Evolutionary conservation across 345 rosid species (phyloP), one percentile per base, ranked within the genome.

Genomic region (Excoecaria agallocha): DNA sequence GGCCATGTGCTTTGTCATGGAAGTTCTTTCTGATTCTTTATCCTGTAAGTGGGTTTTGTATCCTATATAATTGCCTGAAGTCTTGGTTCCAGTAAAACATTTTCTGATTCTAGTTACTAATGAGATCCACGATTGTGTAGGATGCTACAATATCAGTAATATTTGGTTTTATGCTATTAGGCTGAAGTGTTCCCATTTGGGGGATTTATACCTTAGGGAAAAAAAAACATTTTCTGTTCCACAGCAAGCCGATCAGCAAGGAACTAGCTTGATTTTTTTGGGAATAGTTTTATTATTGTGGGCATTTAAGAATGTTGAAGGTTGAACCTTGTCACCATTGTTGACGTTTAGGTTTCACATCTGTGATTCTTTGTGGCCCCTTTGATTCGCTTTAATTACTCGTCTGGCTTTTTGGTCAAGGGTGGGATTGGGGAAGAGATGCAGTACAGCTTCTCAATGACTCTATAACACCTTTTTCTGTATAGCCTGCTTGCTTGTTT

Each of bases 1-100:
- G 2, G 64, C 81, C 45, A 60, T 86, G 46, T 94, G 89, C 86
- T 89, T 91, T 78, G 4, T 82, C 80, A 94, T 94, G 96, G 96
- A 90, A 84, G 70, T 87, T 78, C 76, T 91, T 77, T 86, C 96
- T 57, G 79, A 79, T 77, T 19, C 74, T 73, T 90, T 91, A 17
- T 73, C 88, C 12, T 93, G 97, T 91, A 70, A 83, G 91, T 77
- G 20, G 56, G 60, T 80, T 48, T 54, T 61, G 74, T 71, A 19
- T 52, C 49, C 65, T 48, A 22, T 20, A 24, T 77, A n/a, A 54
- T 25, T 41, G 37, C 54, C 10, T 43, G 48, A 43, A 43, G 48
- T 43, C 48, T 43, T 43, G 10, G 8, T 41, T 41, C 6, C 45
- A 4, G 3, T 63, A 1, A 38, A 8, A 43, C 16, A 7, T 38